A percentile compares a stretch with the other conserved stretches of the same genome.
Evolutionary conservation across 2,329 filamentous ascomycete genomes (phyloP).

Genomic region (Pestalotiopsis fici): DNA sequence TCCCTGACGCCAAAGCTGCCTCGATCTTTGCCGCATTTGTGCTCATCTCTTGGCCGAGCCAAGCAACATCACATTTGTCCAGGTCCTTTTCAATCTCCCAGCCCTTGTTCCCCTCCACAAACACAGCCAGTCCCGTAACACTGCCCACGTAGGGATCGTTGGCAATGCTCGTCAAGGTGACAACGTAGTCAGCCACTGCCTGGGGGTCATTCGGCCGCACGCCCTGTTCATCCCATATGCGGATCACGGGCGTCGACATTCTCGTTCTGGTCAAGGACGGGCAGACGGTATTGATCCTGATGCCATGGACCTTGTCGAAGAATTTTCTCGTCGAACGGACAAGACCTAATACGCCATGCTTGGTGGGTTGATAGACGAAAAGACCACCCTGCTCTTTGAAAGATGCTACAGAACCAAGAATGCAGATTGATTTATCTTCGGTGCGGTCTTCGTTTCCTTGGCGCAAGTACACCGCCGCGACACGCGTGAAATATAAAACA

Average conservation of each 20-base stretch:
- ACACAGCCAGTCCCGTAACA: background rate
- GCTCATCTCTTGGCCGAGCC: background rate
- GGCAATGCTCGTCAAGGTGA: background rate
- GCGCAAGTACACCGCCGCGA: background rate
- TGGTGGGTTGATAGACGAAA: background rate
- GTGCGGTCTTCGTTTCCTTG: background rate
- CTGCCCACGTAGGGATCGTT: background rate
- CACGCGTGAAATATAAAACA: background rate
- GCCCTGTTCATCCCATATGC: background rate
- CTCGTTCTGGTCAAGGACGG: background rate
- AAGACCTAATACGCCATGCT: background rate
- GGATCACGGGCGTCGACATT: background rate
- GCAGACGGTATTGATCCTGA: background rate
- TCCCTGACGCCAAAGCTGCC: background rate
- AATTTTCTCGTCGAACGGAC: background rate
- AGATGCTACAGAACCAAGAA: background rate
- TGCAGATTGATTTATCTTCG: background rate
- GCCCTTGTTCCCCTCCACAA: background rate
- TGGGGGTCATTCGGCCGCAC: background rate
- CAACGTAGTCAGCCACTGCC: background rate
- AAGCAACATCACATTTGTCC: background rate
- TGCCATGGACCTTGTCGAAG: background rate
- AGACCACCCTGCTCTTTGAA: background rate
- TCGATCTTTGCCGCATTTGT: background rate
- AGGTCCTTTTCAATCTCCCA: background rate